phyloP scores from a whole-genome alignment of 2,329 filamentous ascomycete genomes.

The Colletotrichum plurivorum region DNA sequence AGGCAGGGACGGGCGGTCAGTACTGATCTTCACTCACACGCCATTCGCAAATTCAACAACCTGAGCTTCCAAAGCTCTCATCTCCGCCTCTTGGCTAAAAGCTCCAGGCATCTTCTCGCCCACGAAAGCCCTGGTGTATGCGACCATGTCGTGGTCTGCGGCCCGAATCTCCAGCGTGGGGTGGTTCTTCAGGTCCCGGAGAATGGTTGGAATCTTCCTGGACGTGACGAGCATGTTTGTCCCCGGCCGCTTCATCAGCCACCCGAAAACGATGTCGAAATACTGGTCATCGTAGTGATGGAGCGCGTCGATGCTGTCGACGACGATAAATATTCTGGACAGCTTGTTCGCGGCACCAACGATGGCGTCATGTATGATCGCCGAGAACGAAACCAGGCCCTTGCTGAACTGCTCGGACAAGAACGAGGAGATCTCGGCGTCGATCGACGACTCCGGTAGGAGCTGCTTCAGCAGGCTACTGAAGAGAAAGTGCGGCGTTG shows the following conservation, averaged over 20 bases:
- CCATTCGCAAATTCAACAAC: not conserved
- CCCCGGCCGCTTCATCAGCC: not conserved
- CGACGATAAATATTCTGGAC: not conserved
- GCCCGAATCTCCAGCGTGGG: not conserved
- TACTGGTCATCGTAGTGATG: not conserved
- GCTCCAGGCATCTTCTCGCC: not conserved
- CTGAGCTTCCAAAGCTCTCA: not conserved
- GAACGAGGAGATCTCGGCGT: not conserved
- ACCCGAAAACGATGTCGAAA: not conserved
- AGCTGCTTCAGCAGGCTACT: not conserved
- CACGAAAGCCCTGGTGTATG: not conserved
- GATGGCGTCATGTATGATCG: not conserved
- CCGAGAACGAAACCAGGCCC: not conserved
- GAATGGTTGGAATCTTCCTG: not conserved
- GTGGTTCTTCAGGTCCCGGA: not conserved
- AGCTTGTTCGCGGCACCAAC: not conserved
- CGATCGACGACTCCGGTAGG: not conserved
- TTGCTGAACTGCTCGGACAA: not conserved
- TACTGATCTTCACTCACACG: not conserved
- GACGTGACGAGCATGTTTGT: not conserved
- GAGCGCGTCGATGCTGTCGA: not conserved
- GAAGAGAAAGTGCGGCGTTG: not conserved
- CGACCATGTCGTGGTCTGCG: not conserved
- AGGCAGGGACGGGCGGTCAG: not conserved
- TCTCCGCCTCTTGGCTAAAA: not conserved